Percentiles rank a stretch among this genome's conserved stretches.
phyloP scores from a whole-genome alignment of 1,284 basidiomycete genomes.

The Cryptococcus sp. region DNA sequence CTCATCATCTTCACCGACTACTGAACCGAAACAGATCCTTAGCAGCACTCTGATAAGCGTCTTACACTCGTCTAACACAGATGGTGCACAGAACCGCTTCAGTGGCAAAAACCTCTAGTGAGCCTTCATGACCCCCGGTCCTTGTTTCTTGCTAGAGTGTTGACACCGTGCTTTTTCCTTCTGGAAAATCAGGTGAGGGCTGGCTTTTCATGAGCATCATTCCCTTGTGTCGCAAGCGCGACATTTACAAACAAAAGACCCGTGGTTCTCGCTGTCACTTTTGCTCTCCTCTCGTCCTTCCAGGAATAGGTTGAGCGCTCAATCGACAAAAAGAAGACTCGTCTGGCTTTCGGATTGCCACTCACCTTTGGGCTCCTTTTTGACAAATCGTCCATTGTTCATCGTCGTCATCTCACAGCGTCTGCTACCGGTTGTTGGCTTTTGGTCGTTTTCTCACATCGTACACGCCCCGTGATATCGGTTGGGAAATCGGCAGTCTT shows the following conservation, averaged over 20 bases:
- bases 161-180: constrained; percentile 22
- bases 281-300: constrained; percentile 11
- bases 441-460: background rate
- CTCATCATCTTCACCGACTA: background rate
- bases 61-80: constrained; percentile 18
- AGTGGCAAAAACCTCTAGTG: constrained; percentile 17
- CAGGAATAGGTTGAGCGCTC: constrained; percentile 12
- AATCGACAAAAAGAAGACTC: background rate
- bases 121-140: constrained; percentile 26
- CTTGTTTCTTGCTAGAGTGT: constrained; percentile 23
- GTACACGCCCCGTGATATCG: background rate
- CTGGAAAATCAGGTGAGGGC: constrained; percentile 23
- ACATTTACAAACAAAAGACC: background rate
- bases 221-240: background rate
- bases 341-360: background rate
- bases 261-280: constrained; percentile 3
- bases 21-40: background rate
- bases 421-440: background rate
- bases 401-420: background rate
- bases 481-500: background rate
- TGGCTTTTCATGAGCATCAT: constrained; percentile 6
- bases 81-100: constrained; percentile 12
- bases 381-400: constrained; percentile 7
- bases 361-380: background rate
- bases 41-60: constrained; percentile 12